Evolutionary conservation across 73 alveolate species (phyloP).

Genomic region (Effrenium voratum): DNA sequence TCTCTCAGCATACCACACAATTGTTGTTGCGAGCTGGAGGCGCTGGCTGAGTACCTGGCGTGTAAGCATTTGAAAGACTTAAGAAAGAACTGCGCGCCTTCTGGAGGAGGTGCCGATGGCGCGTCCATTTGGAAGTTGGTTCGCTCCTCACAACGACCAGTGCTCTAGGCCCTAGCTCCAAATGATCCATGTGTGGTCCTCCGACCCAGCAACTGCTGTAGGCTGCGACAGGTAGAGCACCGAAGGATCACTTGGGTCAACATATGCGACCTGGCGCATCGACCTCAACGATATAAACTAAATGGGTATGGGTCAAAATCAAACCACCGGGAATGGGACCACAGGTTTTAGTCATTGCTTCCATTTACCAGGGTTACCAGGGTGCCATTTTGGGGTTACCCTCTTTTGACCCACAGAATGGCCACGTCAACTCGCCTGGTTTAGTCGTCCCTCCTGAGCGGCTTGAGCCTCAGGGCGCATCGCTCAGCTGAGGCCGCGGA

Average conservation of each 20-base stretch:
- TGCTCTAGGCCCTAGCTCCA: too few relatives aligned
- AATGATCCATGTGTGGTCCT: not conserved
- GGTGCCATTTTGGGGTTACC: too few relatives aligned
- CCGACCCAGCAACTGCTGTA: slow-evolving; percentile 75
- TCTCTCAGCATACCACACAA: not conserved
- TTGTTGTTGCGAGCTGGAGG: not conserved
- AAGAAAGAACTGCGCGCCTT: not conserved
- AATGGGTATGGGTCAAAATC: too few relatives aligned
- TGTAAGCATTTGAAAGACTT: not conserved
- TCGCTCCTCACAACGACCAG: slow-evolving; percentile 16
- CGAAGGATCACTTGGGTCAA: slow-evolving; percentile 86
- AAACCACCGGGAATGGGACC: too few relatives aligned
- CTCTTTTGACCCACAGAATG: too few relatives aligned
- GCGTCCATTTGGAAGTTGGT: slow-evolving; percentile 75
- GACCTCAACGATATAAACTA: too few relatives aligned
- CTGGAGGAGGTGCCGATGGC: slow-evolving; percentile 86
- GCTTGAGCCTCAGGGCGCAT: slow-evolving; percentile 46
- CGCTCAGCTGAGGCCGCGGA: too few relatives aligned
- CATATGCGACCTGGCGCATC: slow-evolving; percentile 53
- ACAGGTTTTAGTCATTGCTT: too few relatives aligned
- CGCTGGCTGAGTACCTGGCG: not conserved
- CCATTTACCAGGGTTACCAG: too few relatives aligned
- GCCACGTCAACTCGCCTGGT: slow-evolving; percentile 53
- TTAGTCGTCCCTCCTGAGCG: slow-evolving; percentile 82
- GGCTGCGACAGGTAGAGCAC: slow-evolving; percentile 85